Evolutionary conservation across 108 stramenopile species (phyloP), one percentile per base, ranked within the genome.

Genomic region (Discostella pseudostelligera): DNA sequence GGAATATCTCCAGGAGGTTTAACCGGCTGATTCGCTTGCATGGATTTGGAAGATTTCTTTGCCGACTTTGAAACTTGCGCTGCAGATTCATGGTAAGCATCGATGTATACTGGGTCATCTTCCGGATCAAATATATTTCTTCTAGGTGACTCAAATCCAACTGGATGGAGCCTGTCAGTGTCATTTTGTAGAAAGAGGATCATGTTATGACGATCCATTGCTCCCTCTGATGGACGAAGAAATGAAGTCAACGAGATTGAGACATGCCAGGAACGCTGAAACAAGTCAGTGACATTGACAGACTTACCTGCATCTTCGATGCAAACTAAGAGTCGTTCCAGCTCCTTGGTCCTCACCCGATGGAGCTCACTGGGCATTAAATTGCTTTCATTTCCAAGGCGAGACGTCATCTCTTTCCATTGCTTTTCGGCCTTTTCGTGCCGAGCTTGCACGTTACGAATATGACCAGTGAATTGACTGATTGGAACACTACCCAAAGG

Each of bases 351-450:
- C 63, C 88, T 67, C 13, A 78, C 64, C 57, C 84, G 80, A n/a
- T 73, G 59, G 28, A 82, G 77, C 28, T 93, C 86, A 39, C 83
- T 90, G 32, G 81, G 68, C 32, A 71, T 65, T 19, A 63, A 51
- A 13, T 70, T 78, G 28, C 59, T 59, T 59, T 59, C 75, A 13
- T 67, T 47, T 17, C 70, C 65, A 8, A 93, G 66, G 42, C 71
- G 61, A 37, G 51, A 22, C 3, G 74, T 71, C 80, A 88, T 87
- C 43, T 90, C 89, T 19, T 61, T 64, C 92, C 92, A 93, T 62
- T 87, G 86, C 78, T 90, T 93, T 61, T 87, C 92, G 22, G 89
- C 86, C 51, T 87, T 87, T 48, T 93, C 92, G 57, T 93, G 87
- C 26, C 92, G 72, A 66, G 75, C 58, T 50, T 85, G 82, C 5